Base-by-base conservation (phyloP, 345 rosid genomes). In the Lepidium aucheri region DNA sequence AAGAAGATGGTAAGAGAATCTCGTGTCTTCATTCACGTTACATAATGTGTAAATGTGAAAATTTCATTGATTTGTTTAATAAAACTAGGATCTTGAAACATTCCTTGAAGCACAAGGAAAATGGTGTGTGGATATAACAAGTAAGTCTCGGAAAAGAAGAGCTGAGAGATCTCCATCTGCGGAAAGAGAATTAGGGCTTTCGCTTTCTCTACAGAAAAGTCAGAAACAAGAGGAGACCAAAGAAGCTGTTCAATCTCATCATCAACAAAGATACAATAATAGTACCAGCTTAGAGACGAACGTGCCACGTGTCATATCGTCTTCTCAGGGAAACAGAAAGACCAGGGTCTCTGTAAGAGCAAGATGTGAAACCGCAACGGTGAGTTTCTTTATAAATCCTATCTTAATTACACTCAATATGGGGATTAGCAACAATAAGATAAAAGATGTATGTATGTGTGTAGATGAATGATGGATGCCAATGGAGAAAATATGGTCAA, bases 401-500 rank as follows among this genome's bases (percentile, higher is more conserved):
- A 53, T 61, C 62, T 24, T 61, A 24, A 24, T 2, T 24, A 14
- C 24, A 53, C 49, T 35, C 68, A 53, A 5, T 53, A 11, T 60
- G 6, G 60, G 43, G 30, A 42, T 11, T 51, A 54, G 18, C 49
- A 11, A 1, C 7, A 55, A 3, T 18, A 3, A 34, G 46, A 24
- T 24, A 3, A 28, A 26, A 30, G 32, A 24, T 34, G 12, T 53
- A 2, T 7, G 2, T 18, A 5, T 35, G 24, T 34, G 5, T 45
- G 30, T 77, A 92, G 98, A 87, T 92, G 70, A 82, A 77, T 40
- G 98, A 92, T 70, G 97, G 97, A 34, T 92, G 98, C 11, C 98
- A 87, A 35, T 92, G 98, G 98, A 92, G 98, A 62, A 92, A 92
- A 64, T 92, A 89, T 28, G 98, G 98, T 26, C 98, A 92, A 59